These are phyloP conservation scores for Peronospora farinosa DNA, from an alignment of 352 stramenopile species.

Conservation along the genomic window DNA sequence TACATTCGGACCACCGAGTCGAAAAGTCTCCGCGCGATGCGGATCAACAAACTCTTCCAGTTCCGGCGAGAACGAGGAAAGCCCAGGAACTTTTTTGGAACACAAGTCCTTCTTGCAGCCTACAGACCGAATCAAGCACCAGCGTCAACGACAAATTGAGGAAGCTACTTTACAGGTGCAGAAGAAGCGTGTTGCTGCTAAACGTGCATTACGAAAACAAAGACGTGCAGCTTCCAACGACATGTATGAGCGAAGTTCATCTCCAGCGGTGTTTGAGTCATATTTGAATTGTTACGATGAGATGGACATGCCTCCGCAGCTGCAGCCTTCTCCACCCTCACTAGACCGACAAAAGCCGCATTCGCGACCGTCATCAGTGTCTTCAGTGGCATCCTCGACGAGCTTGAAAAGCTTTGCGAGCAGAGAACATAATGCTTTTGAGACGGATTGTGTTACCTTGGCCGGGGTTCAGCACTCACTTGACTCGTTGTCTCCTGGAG, in stretches of 20 bases:
- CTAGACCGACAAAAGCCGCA: conserved; percentile 9
- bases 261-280: conserved; percentile 11
- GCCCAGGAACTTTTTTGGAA: conserved; percentile 28
- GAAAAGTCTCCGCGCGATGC: conserved; percentile 5
- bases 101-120: conserved; percentile 57
- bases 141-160: conserved; percentile 30
- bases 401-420: conserved; percentile 13
- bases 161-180: conserved; percentile 12
- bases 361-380: conserved; percentile 14
- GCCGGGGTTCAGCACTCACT: conserved; percentile 5
- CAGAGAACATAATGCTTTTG: conserved; percentile 8
- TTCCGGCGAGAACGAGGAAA: conserved; percentile 30
- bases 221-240: conserved; percentile 34
- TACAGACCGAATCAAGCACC: conserved; percentile 37
- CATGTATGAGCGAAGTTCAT: conserved; percentile 34
- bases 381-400: conserved; percentile 17
- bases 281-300: conserved; percentile 36
- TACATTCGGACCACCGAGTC: conserved; percentile 12
- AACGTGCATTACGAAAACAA: conserved; percentile 35
- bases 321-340: conserved; percentile 22
- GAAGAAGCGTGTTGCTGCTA: conserved; percentile 25
- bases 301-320: conserved; percentile 32
- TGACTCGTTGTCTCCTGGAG: conserved; percentile 24
- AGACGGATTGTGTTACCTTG: background rate
- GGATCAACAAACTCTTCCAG: conserved; percentile 12